Evolutionary conservation across 345 rosid genomes (phyloP).

Genomic region (Gossypium rotundifolium): DNA sequence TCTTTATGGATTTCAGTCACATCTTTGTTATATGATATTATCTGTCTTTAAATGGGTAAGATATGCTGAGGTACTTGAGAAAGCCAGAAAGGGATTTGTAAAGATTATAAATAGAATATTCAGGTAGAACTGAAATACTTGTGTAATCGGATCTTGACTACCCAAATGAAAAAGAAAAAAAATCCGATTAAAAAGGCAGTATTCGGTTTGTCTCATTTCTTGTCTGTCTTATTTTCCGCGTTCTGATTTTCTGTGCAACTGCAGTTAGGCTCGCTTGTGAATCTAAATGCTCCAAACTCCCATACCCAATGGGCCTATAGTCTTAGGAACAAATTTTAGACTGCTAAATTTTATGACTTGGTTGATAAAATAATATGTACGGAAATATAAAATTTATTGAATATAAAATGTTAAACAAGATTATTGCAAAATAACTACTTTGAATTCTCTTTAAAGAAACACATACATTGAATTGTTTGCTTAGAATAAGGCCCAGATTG

Average conservation of each 20-base stretch:
- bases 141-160: background rate
- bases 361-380: background rate
- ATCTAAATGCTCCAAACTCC: background rate
- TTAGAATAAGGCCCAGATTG: too few species aligned
- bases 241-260: background rate
- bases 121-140: background rate
- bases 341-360: background rate
- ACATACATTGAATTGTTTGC: too few species aligned
- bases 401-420: too few species aligned
- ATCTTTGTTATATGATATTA: background rate
- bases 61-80: background rate
- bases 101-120: background rate
- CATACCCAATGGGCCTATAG: background rate
- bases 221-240: background rate
- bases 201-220: background rate
- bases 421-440: too few species aligned
- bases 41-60: constrained; percentile 1
- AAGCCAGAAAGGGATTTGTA: background rate
- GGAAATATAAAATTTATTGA: too few species aligned
- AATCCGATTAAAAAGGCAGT: background rate
- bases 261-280: background rate
- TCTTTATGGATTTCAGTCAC: background rate
- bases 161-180: background rate
- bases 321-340: background rate
- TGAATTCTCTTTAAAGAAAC: too few species aligned